Percentiles rank a stretch among this genome's conserved stretches.
Conservation (phyloP, 176 grass and related monocot genomes). For the Hyparrhenia diplandra region DNA sequence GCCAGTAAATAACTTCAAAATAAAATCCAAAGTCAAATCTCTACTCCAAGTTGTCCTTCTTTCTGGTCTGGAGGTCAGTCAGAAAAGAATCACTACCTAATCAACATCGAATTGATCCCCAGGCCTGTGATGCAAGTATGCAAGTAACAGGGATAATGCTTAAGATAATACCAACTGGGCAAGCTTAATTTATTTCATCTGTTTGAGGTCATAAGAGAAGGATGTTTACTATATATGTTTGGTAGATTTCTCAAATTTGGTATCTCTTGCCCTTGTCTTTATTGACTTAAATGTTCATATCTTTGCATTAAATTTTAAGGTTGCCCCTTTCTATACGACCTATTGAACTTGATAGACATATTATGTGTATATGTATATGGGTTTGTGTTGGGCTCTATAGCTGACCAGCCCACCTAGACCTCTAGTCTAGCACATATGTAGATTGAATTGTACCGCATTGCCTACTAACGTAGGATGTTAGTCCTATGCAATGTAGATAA, state of each 20-base stretch:
- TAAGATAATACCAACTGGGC: background rate
- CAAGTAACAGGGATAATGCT: background rate
- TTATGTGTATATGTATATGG: no score
- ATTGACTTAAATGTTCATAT: background rate
- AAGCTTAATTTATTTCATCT: background rate
- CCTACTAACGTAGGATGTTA: no score
- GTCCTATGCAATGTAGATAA: no score
- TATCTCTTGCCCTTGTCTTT: background rate
- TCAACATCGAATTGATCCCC: background rate
- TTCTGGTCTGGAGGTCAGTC: background rate
- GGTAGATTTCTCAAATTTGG: slow-evolving; percentile 1
- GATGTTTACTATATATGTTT: slow-evolving; percentile 9
- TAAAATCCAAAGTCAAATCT: background rate
- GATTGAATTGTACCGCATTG: no score
- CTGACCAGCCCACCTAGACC: no score
- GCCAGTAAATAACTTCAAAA: background rate
- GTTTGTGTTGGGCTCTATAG: no score
- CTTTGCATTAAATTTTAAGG: slow-evolving; percentile 9
- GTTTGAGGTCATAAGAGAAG: background rate
- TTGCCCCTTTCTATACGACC: background rate
- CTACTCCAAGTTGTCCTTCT: background rate
- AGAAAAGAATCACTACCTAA: background rate
- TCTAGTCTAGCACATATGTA: no score
- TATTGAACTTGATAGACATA: background rate
- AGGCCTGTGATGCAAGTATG: background rate